phyloP scores from a whole-genome alignment of 768 basidiomycete genomes.

The Erythrobasidium yunnanense region DNA sequence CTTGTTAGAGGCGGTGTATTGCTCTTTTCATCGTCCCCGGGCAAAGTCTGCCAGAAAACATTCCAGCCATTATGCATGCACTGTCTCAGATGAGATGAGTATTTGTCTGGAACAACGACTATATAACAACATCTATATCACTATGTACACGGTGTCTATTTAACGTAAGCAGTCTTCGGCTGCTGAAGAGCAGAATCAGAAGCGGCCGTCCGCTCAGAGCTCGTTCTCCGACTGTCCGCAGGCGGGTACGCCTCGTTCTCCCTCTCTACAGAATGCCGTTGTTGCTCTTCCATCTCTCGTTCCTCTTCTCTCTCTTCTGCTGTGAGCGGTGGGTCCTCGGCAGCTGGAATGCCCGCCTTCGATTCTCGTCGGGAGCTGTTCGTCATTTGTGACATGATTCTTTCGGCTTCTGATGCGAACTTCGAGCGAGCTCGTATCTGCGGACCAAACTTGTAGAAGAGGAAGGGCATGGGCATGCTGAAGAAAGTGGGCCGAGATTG shows the following conservation, averaged over 20 bases:
- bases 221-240: neutral
- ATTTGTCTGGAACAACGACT: neutral
- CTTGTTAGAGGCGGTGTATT: neutral
- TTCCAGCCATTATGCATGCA: too few relatives aligned
- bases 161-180: neutral
- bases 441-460: slow-evolving; percentile 35
- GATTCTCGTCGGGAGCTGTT: neutral
- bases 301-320: neutral
- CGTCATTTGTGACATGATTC: neutral
- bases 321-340: neutral
- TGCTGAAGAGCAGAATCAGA: neutral
- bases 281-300: neutral
- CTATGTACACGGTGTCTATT: neutral
- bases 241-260: neutral
- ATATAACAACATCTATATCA: neutral
- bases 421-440: slow-evolving; percentile 30
- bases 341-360: neutral
- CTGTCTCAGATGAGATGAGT: too few relatives aligned
- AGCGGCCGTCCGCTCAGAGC: neutral
- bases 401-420: slow-evolving; percentile 5
- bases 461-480: slow-evolving; percentile 29
- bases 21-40: neutral
- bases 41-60: neutral
- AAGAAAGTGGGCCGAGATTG: neutral
- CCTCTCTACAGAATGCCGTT: neutral